Evolutionary conservation across 2,329 filamentous ascomycete species (phyloP).

Genomic region (Colletotrichum camelliae): DNA sequence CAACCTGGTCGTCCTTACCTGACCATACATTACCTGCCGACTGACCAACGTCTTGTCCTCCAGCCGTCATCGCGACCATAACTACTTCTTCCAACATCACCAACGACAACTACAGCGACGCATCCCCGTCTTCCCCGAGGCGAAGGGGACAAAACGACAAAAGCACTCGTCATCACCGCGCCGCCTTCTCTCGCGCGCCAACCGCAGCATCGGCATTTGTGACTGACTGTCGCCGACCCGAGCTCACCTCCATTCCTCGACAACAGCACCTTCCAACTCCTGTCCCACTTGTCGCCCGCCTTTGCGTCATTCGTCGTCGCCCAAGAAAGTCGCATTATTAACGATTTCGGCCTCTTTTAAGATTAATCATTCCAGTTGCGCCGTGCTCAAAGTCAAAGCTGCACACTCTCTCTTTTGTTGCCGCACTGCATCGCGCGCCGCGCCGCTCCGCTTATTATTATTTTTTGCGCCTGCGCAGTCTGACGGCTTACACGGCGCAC

Average conservation of each 20-base stretch:
- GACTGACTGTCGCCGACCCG: not conserved
- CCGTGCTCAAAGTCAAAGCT: not conserved
- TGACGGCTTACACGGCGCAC: slow-evolving; percentile 14
- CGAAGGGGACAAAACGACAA: not conserved
- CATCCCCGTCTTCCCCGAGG: not conserved
- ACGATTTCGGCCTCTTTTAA: not conserved
- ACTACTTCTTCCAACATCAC: not conserved
- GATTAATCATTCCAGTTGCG: slow-evolving; percentile 13
- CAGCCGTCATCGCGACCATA: not conserved
- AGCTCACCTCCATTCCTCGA: not conserved
- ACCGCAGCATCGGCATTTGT: not conserved
- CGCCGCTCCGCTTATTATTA: not conserved
- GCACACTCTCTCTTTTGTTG: not conserved
- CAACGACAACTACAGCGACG: not conserved
- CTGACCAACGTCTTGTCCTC: not conserved
- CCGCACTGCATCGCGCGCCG: not conserved
- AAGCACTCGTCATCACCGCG: not conserved
- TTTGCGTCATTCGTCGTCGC: not conserved
- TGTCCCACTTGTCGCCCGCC: not conserved
- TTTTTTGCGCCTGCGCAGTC: not conserved
- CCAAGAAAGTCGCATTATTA: not conserved
- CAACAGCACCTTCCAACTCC: not conserved
- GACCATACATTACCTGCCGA: not conserved
- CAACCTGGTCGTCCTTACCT: not conserved
- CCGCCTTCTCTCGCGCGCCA: not conserved